A percentile compares a stretch with the other conserved stretches of the same genome.
These are phyloP conservation scores for Lyophyllum decastes DNA, from an alignment of 768 basidiomycete species.

Conservation along the genomic window DNA sequence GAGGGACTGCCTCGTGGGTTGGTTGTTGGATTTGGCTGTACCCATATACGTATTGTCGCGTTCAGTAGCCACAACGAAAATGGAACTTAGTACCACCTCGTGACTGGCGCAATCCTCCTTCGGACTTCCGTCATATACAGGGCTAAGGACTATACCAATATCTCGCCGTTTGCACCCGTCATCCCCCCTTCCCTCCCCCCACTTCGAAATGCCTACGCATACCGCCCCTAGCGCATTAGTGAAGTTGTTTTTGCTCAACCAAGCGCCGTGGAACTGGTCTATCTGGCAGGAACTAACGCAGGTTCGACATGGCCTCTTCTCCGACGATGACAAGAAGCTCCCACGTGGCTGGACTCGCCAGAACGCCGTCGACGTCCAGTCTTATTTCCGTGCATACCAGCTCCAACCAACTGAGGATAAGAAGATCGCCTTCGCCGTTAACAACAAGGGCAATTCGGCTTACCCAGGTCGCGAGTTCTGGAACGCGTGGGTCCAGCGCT, in stretches of 20 bases:
- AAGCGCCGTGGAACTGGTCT: background rate
- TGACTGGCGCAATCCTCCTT: too few species aligned
- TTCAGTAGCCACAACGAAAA: too few species aligned
- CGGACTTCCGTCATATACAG: too few species aligned
- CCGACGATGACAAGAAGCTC: conserved; percentile 9
- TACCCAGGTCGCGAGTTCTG: conserved; percentile 18
- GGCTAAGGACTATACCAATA: too few species aligned
- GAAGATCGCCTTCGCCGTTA: conserved; percentile 11
- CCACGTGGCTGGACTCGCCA: conserved; percentile 13
- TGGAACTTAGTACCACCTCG: too few species aligned
- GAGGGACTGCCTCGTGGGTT: too few species aligned
- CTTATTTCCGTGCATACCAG: conserved; percentile 16
- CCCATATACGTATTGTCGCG: too few species aligned
- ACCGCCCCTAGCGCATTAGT: background rate
- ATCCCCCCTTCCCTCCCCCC: too few species aligned
- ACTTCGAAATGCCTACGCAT: background rate
- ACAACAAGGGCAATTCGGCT: background rate
- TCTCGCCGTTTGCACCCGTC: too few species aligned
- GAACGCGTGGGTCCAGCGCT: conserved; percentile 8
- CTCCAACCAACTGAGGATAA: background rate
- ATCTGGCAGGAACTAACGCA: background rate
- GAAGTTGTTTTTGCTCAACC: background rate
- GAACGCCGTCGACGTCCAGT: conserved; percentile 8
- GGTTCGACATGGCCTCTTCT: conserved; percentile 6
- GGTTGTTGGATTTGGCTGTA: too few species aligned